Base-by-base conservation (phyloP, 202 grass and related monocot species). In the Setaria italica region DNA sequence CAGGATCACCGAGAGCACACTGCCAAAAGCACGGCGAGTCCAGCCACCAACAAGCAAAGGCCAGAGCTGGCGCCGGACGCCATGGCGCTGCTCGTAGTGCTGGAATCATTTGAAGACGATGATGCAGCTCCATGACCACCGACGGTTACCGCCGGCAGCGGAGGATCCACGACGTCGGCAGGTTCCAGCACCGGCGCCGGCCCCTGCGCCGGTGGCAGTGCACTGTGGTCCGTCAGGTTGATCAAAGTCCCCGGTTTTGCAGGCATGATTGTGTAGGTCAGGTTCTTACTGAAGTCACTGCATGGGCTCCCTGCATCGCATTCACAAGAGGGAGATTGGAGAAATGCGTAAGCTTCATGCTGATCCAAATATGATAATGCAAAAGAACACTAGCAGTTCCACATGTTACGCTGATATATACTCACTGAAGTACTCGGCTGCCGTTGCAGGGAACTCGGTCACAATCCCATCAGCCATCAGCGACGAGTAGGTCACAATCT, bases 371-470 rank as follows among this genome's bases (percentile, higher is more conserved):
- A 73, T 73, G 70, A 51, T 4, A 34, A 7, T 16, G 5, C 13
- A 65, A 65, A 65, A 15, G 6, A 15, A 14, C 2, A 16, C 7
- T 16, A 72, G 21, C 21, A 81, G 55, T 68, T 79, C 49, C 49
- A 20, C 20, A 12, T n/a, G 29, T 54, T 19, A 35, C 25, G 45
- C 60, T 66, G 19, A 33, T 14, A 13, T 20, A 47, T 72, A 84
- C 91, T 94, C 87, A 99, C 96, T 89, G 80, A 96, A 91, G 89
- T 95, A 99, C 37, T 85, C 67, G 11, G 50, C 66, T 51, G 91
- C 90, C 17, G 96, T 99, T 49, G 88, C 83, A 33, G 96, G 96
- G 68, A 90, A 99, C 59, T 99, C 96, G 2, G 96, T 99, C 15
- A 92, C 46, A 6, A 99, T 30, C 3, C 90, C 96, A 54, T 99